A percentile compares a stretch with the other conserved stretches of the same genome.
These are phyloP conservation scores for Solanum bulbocastanum DNA, from an alignment of 257 asterid species.

Conservation along the genomic window DNA sequence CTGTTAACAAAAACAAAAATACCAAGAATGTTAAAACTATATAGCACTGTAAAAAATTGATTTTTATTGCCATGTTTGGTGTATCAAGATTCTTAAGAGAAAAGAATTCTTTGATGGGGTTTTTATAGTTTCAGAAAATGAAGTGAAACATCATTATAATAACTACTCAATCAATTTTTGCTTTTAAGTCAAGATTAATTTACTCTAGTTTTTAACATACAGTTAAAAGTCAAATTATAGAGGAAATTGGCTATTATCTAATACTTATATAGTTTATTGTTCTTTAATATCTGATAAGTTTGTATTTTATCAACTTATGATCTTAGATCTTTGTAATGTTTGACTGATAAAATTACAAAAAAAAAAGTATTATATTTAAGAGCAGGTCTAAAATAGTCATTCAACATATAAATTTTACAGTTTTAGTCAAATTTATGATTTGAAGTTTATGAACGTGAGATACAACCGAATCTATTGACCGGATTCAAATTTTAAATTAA, in stretches of 20 bases:
- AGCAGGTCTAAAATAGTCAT: neutral
- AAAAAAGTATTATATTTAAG: neutral
- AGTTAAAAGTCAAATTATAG: neutral
- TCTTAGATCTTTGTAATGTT: neutral
- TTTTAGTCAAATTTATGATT: neutral
- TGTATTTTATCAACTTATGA: neutral
- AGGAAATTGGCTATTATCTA: neutral
- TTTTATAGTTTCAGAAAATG: neutral
- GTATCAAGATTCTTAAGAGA: neutral
- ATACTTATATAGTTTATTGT: neutral
- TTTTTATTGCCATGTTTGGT: neutral
- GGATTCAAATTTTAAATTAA: neutral
- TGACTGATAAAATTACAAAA: neutral
- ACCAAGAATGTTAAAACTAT: neutral
- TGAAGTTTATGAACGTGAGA: neutral
- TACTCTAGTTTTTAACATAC: neutral
- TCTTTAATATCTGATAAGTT: neutral
- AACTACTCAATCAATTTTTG: neutral
- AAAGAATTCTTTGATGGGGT: neutral
- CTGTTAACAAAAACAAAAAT: slow-evolving; percentile 3
- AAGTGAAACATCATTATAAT: neutral
- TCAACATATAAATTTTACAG: neutral
- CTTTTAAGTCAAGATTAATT: neutral
- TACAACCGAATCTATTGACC: neutral
- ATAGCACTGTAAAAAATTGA: neutral